Evolutionary conservation across 306 rosid genomes (phyloP).

Genomic region (Lablab purpureus): DNA sequence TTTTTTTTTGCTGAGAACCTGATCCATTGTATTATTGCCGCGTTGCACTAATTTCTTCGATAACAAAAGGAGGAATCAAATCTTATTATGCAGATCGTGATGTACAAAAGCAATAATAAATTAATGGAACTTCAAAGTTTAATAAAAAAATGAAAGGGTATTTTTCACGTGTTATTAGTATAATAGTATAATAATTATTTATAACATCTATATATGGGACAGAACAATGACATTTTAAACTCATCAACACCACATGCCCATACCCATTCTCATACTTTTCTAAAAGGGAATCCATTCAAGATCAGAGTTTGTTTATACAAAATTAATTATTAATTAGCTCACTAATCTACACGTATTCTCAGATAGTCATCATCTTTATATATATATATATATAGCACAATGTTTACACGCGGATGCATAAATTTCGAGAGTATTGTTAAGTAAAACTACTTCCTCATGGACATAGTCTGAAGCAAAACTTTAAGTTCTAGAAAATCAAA

Average conservation of each 20-base stretch:
- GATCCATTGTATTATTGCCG: background rate
- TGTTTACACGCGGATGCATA: slow-evolving; percentile 1
- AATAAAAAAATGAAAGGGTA: background rate
- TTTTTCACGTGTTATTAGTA: slow-evolving; percentile 32
- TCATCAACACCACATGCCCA: background rate
- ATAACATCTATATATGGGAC: background rate
- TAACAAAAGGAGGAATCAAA: slow-evolving; percentile 35
- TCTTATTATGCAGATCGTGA: slow-evolving; percentile 26
- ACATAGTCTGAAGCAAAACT: background rate
- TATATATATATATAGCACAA: background rate
- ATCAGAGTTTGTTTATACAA: background rate
- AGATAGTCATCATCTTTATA: background rate
- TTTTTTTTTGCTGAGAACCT: background rate
- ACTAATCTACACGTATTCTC: slow-evolving; percentile 13
- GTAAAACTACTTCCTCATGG: background rate
- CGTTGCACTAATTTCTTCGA: background rate
- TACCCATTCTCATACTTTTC: background rate
- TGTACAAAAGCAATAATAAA: background rate
- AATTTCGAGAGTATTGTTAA: background rate
- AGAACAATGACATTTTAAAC: background rate
- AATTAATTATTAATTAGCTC: background rate
- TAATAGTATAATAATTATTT: background rate
- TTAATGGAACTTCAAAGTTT: slow-evolving; percentile 17
- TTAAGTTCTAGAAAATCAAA: background rate
- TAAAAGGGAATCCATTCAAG: slow-evolving; percentile 17